Percentiles rank a stretch among this genome's conserved stretches.
Conservation (phyloP, 768 basidiomycete species). For the Galerina sulciceps region DNA sequence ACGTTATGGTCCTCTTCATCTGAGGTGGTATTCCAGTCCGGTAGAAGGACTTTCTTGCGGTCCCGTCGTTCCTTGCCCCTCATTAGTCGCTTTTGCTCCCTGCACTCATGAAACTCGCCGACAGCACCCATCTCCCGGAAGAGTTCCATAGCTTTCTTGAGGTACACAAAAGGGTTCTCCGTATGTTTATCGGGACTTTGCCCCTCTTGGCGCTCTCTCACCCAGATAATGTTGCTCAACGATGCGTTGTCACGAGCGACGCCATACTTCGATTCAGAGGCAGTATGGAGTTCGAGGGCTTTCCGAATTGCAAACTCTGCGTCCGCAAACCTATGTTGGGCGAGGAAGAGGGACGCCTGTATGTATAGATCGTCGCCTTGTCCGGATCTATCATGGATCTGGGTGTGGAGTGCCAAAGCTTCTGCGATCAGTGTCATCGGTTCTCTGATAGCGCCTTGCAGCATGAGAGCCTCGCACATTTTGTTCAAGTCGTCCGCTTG, state of each 20-base stretch:
- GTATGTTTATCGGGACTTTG: neutral
- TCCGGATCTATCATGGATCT: slow-evolving; percentile 13
- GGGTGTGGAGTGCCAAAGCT: slow-evolving; percentile 20
- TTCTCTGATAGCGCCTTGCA: slow-evolving; percentile 12
- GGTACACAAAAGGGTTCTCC: neutral
- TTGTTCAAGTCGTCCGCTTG: slow-evolving; percentile 9
- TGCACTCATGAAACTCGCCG: slow-evolving; percentile 4
- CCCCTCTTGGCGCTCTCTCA: neutral
- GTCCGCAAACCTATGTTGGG: slow-evolving; percentile 21
- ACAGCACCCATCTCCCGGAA: neutral
- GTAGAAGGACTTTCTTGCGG: neutral
- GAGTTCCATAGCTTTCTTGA: neutral
- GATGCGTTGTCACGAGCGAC: slow-evolving; percentile 23
- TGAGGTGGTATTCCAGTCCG: neutral
- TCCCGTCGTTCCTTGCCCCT: neutral
- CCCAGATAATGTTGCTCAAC: slow-evolving; percentile 24
- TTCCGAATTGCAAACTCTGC: slow-evolving; percentile 22
- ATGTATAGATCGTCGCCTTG: slow-evolving; percentile 31
- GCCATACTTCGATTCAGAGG: slow-evolving; percentile 10
- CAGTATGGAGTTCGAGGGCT: slow-evolving; percentile 24
- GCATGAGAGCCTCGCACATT: neutral
- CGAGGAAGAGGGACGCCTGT: slow-evolving; percentile 26
- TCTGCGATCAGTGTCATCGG: slow-evolving; percentile 14
- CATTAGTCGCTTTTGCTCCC: slow-evolving; percentile 5
- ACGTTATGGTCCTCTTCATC: slow-evolving; percentile 1